Conservation (phyloP, 352 stramenopile genomes). For the Phytopythium oedochilum region DNA sequence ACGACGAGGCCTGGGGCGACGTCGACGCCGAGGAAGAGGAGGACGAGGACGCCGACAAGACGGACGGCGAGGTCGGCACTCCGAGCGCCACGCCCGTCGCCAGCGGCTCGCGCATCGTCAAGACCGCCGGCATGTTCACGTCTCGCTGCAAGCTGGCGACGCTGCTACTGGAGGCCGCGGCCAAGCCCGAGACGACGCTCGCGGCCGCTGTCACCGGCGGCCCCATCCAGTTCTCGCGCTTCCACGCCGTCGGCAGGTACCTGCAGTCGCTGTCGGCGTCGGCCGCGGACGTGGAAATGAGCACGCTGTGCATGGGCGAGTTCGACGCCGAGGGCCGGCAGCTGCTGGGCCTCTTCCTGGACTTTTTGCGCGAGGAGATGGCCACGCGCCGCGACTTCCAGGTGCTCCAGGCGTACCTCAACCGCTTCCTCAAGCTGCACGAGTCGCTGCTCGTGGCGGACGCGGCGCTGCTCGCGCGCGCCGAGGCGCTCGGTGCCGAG, state of each 20-base stretch:
- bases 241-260: constrained; percentile 46
- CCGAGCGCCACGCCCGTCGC: constrained; percentile 12
- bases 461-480: constrained; percentile 39
- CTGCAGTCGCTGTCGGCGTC: constrained; percentile 73
- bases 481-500: constrained; percentile 45
- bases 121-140: constrained; percentile 64
- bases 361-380: constrained; percentile 66
- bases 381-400: constrained; percentile 64
- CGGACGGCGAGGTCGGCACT: constrained; percentile 19
- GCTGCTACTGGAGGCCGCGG: constrained; percentile 32
- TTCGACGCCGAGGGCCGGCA: constrained; percentile 74
- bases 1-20: constrained; percentile 65
- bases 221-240: constrained; percentile 28
- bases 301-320: constrained; percentile 78
- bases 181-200: constrained; percentile 7
- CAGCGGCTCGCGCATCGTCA: constrained; percentile 56
- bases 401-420: constrained; percentile 80
- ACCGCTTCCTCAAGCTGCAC: constrained; percentile 85
- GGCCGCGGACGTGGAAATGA: constrained; percentile 76
- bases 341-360: constrained; percentile 56
- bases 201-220: constrained; percentile 6
- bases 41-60: constrained; percentile 18
- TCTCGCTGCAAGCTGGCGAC: constrained; percentile 68
- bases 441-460: constrained; percentile 66
- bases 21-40: constrained; percentile 27